A percentile compares a stretch with the other conserved stretches of the same genome.
Conservation (phyloP, 2,329 filamentous ascomycete genomes). For the Penicillium digitatum region DNA sequence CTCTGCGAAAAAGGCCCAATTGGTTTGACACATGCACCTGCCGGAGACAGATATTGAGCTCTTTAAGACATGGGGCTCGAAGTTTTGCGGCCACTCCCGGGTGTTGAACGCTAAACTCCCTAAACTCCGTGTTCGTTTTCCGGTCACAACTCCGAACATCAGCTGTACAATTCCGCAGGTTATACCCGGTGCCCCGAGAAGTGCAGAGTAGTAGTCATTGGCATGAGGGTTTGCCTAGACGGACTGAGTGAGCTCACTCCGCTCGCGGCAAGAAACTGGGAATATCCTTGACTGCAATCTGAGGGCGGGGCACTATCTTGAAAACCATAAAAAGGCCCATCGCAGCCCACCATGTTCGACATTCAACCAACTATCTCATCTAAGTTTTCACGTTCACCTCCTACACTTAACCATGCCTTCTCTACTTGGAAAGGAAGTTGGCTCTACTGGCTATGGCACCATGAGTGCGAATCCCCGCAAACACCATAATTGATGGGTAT, state of each 20-base stretch:
- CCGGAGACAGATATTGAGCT: not conserved
- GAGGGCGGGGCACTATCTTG: not conserved
- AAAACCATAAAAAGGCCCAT: slow-evolving; percentile 4
- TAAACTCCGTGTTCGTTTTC: slow-evolving; percentile 3
- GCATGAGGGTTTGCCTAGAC: too few relatives aligned
- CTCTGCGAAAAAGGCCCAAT: not conserved
- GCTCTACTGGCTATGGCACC: slow-evolving; percentile 52
- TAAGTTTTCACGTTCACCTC: not conserved
- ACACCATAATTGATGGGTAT: slow-evolving; percentile 2
- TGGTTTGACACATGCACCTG: not conserved
- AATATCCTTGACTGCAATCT: not conserved
- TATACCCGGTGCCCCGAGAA: not conserved
- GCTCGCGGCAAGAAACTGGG: not conserved
- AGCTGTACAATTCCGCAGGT: not conserved
- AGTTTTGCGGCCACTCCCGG: not conserved
- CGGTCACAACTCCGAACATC: not conserved
- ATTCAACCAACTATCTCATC: not conserved
- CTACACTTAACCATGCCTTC: slow-evolving; percentile 25
- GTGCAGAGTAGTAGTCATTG: not conserved
- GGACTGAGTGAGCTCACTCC: too few relatives aligned
- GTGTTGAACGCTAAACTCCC: not conserved
- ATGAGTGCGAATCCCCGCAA: slow-evolving; percentile 46
- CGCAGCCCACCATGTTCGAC: not conserved
- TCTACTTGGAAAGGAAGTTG: slow-evolving; percentile 39
- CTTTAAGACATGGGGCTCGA: not conserved